Conservation (phyloP, 352 stramenopile genomes). For the Globisporangium canariense region DNA sequence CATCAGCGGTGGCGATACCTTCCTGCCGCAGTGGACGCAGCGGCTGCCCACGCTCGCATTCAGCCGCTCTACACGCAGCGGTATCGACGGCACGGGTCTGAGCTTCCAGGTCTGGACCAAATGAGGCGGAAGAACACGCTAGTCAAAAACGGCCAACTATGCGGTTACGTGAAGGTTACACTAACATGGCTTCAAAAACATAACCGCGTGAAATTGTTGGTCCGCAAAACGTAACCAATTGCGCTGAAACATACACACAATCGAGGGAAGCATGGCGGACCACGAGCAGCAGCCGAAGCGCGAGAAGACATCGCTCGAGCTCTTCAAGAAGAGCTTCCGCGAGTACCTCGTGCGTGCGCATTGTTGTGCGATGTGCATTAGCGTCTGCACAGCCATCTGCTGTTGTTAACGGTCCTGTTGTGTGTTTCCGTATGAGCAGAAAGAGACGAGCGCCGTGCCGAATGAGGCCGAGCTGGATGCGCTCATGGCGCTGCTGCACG, state of each 20-base stretch:
- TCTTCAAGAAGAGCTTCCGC: slow-evolving; percentile 84
- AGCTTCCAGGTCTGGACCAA: slow-evolving; percentile 20
- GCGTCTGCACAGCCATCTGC: background rate
- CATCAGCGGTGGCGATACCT: slow-evolving; percentile 45
- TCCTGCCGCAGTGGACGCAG: slow-evolving; percentile 52
- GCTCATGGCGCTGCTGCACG: slow-evolving; percentile 73
- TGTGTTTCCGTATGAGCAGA: slow-evolving; percentile 21
- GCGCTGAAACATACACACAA: background rate
- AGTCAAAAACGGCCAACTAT: no score
- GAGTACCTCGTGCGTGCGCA: slow-evolving; percentile 54
- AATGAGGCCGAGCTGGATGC: slow-evolving; percentile 46
- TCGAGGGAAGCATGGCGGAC: slow-evolving; percentile 5
- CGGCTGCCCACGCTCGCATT: slow-evolving; percentile 39
- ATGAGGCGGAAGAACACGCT: background rate
- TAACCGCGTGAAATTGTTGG: background rate
- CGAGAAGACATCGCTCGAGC: slow-evolving; percentile 53
- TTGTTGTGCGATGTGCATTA: slow-evolving; percentile 3
- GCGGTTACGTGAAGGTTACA: background rate
- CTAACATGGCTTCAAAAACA: background rate
- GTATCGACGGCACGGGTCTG: background rate
- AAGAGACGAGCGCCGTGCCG: slow-evolving; percentile 53
- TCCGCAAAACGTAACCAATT: background rate
- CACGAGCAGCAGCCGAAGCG: slow-evolving; percentile 17
- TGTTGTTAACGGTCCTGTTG: no score
- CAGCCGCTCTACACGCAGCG: slow-evolving; percentile 4